A percentile compares a stretch with the other conserved stretches of the same genome.
These are phyloP conservation scores for Cyberlindnera americana DNA, from an alignment of 805 yeast species.

Conservation along the genomic window DNA sequence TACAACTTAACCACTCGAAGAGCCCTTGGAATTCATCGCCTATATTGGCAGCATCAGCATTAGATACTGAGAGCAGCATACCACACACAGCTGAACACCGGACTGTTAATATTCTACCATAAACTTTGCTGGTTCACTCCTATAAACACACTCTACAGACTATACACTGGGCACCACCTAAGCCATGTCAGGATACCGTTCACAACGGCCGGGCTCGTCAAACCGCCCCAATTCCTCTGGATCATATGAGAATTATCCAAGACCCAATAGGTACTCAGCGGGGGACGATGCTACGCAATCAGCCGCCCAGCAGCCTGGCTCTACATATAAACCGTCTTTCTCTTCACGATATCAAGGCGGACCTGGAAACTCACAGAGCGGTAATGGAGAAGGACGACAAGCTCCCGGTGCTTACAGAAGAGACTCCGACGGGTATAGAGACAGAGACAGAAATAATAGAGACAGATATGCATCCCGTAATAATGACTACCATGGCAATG, in stretches of 20 bases:
- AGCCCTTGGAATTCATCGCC: too few species aligned
- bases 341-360: conserved; percentile 6
- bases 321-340: conserved; percentile 11
- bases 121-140: too few species aligned
- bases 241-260: conserved; percentile 6
- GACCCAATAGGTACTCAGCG: conserved; percentile 7
- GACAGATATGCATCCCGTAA: conserved; percentile 4
- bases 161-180: too few species aligned
- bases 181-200: conserved; percentile 18
- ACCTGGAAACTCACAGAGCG: not conserved
- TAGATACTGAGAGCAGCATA: too few species aligned
- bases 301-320: conserved; percentile 7
- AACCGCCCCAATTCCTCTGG: conserved; percentile 10
- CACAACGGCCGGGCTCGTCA: conserved; percentile 15
- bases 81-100: too few species aligned
- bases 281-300: conserved; percentile 2
- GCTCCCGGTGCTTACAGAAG: conserved; percentile 4
- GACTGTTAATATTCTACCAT: too few species aligned
- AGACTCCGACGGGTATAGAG: conserved; percentile 7
- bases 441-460: conserved; percentile 2
- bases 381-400: not conserved
- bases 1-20: not conserved
- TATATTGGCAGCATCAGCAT: too few species aligned
- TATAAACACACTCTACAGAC: too few species aligned
- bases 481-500: not conserved